Evolutionary conservation across 2,329 filamentous ascomycete species (phyloP), one percentile per base, ranked within the genome.

Genomic region (Alternaria consortialis): DNA sequence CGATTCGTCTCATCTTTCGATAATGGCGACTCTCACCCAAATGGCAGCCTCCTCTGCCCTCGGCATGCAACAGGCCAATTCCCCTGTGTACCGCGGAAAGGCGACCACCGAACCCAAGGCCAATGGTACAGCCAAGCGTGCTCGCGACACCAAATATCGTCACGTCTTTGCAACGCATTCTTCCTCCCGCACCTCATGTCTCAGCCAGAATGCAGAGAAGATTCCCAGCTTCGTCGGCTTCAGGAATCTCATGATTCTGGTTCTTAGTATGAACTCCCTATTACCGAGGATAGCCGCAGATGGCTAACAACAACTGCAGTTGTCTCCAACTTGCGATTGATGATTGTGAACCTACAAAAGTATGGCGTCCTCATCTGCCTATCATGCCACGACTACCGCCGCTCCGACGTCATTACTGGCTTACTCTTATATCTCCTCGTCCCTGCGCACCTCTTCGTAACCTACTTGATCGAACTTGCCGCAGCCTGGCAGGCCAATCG

Each of bases 281-380:
- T 46, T 55, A 20, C 20, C 37, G 27, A 36, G 36, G 5, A 27
- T 37, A 12, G 46, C 27, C 46, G 32, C 25, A 7, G 51, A 29
- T 29, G 17, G 57, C 76, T 81, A 63, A 75, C 60, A 63, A 75
- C 60, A 53, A 42, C 43, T 62, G 31, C 69, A 93, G 92, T 98
- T 73, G 93, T 94, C 51, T 95, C 94, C 72, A 99, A 99, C 77
- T 81, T 99, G 53, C 90, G 95, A 66, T 85, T 99, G 73, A 92
- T 98, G 82, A 93, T 99, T 74, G 95, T 98, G 80, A 99, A 99
- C 76, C 92, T 94, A 69, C 92, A 94, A 83, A 97, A 97, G 91
- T 99, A 99, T 76, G 95, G 95, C 55, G 93, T 98, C 59, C 84
- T 98, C 60, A 96, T 99, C 67, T 97, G 94, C 75, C 84, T 99